A percentile compares a stretch with the other conserved stretches of the same genome.
Evolutionary conservation across 208 protist genomes (phyloP).

Genomic region (Crithidia thermophila): DNA sequence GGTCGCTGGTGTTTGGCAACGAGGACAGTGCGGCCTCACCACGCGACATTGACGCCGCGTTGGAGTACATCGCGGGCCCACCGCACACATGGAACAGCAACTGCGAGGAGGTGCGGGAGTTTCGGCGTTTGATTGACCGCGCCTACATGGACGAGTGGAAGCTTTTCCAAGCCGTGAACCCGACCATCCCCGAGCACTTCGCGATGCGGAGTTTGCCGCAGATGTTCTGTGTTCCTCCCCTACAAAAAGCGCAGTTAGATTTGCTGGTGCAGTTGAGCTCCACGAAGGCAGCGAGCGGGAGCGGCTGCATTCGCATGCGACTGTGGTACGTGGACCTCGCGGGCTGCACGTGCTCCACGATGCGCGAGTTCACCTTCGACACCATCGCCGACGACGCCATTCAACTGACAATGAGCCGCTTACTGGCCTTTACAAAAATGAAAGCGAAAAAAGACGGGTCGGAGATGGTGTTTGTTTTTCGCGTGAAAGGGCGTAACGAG

Average conservation of each 20-base stretch:
- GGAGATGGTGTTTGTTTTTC: constrained; percentile 49
- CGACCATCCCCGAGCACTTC: constrained; percentile 31
- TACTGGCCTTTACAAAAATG: constrained; percentile 31
- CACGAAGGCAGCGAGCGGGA: constrained; percentile 10
- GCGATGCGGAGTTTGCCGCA: constrained; percentile 51
- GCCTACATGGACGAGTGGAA: constrained; percentile 57
- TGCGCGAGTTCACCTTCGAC: constrained; percentile 57
- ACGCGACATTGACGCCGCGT: constrained; percentile 41
- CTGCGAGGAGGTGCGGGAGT: constrained; percentile 45
- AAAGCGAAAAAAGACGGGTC: constrained; percentile 24
- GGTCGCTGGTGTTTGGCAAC: constrained; percentile 41
- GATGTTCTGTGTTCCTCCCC: constrained; percentile 40
- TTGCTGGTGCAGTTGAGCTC: constrained; percentile 38
- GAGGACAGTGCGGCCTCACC: constrained; percentile 27
- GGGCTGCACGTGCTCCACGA: constrained; percentile 44
- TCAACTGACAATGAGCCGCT: constrained; percentile 32
- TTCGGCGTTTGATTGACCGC: constrained; percentile 30
- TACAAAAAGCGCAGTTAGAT: constrained; percentile 45
- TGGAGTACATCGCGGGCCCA: constrained; percentile 49
- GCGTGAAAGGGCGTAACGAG: constrained; percentile 60
- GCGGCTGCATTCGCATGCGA: constrained; percentile 39
- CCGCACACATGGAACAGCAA: constrained; percentile 42
- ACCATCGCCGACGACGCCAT: constrained; percentile 52
- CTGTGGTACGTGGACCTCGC: constrained; percentile 58
- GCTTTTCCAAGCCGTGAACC: constrained; percentile 46